Evolutionary conservation across 345 rosid species (phyloP).

Genomic region (Acer negundo): DNA sequence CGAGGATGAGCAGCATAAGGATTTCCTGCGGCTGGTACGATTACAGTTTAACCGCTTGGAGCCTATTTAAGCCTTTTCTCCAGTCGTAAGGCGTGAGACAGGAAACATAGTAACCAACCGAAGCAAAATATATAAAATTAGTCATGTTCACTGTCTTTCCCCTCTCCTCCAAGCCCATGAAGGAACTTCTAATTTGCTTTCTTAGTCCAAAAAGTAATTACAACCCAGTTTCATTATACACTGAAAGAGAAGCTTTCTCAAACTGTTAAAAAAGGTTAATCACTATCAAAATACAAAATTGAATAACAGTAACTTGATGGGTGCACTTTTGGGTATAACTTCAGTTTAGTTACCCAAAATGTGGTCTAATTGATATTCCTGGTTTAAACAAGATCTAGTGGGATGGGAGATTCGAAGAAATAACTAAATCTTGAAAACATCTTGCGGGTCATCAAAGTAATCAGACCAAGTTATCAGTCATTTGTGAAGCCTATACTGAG

Average conservation of each 20-base stretch:
- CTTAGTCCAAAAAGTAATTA: neutral
- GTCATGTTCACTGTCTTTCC: neutral
- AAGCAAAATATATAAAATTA: neutral
- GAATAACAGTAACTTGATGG: neutral
- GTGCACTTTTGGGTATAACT: no score
- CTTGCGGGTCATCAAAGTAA: neutral
- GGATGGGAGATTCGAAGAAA: slow-evolving; percentile 1
- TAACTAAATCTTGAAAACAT: neutral
- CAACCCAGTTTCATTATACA: neutral
- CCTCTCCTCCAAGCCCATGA: neutral
- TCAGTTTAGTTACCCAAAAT: neutral
- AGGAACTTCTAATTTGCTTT: neutral
- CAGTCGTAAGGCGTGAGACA: neutral
- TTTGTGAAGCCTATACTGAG: slow-evolving; percentile 12
- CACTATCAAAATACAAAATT: neutral
- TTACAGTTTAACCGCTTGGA: neutral
- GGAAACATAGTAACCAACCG: neutral
- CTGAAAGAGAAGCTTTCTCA: neutral
- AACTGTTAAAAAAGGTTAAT: neutral
- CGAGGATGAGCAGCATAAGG: slow-evolving; percentile 69
- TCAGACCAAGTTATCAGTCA: neutral
- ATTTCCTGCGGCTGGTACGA: slow-evolving; percentile 68
- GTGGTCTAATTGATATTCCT: neutral
- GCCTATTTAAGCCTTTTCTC: neutral
- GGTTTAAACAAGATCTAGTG: neutral